phyloP scores from a whole-genome alignment of 2,329 filamentous ascomycete species.

The Xylariaceae sp. region DNA sequence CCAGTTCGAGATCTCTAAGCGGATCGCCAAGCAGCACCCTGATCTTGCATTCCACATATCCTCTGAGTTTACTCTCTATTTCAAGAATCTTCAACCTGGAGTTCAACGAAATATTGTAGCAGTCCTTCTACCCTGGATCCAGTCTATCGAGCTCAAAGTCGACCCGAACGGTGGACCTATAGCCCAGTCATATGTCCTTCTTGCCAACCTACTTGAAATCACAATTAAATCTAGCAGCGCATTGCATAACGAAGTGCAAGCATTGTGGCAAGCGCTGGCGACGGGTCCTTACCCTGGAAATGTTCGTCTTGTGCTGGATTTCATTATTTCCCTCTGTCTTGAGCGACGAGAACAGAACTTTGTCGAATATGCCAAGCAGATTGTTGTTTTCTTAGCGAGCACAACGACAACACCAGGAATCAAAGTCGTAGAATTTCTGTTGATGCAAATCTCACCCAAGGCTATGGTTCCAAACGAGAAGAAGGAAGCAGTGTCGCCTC shows the following conservation, averaged over 20 bases:
- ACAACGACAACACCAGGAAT: constrained; percentile 69
- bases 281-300: constrained; percentile 91
- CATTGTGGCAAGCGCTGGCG: constrained; percentile 92
- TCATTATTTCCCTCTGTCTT: constrained; percentile 90
- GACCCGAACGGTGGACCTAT: constrained; percentile 90
- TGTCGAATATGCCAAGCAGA: constrained; percentile 96
- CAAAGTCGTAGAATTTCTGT: constrained; percentile 89
- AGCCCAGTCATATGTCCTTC: constrained; percentile 85
- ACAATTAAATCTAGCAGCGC: constrained; percentile 87
- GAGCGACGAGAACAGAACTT: constrained; percentile 97
- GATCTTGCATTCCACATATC: constrained; percentile 92
- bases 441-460: constrained; percentile 87
- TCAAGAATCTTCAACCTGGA: constrained; percentile 77
- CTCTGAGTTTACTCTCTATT: constrained; percentile 90
- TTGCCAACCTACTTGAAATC: constrained; percentile 93
- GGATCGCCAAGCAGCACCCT: constrained; percentile 81
- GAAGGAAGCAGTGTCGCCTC: constrained; percentile 61
- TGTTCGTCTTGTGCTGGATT: constrained; percentile 89
- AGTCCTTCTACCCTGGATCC: constrained; percentile 93
- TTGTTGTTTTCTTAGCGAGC: constrained; percentile 91
- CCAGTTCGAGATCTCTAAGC: constrained; percentile 92
- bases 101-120: constrained; percentile 92
- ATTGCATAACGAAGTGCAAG: constrained; percentile 94
- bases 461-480: constrained; percentile 96
- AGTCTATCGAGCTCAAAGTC: constrained; percentile 85